Percentiles rank a stretch among this genome's conserved stretches.
These are phyloP conservation scores for Auricularia auricula-judae DNA, from an alignment of 768 basidiomycete species.

Conservation along the genomic window DNA sequence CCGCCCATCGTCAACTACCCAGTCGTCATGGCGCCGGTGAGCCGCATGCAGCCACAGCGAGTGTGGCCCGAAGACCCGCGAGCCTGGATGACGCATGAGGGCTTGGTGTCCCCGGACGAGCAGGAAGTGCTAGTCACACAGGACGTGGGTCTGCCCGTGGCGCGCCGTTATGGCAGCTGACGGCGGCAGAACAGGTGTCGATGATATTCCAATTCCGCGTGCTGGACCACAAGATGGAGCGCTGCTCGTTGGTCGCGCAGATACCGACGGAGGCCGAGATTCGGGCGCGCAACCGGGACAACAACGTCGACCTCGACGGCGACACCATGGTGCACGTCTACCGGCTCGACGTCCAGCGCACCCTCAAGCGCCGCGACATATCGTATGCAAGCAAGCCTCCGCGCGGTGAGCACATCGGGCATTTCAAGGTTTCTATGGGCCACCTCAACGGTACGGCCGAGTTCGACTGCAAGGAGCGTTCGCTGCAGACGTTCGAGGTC, in stretches of 20 bases:
- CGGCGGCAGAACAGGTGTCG: not conserved
- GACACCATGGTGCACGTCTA: not conserved
- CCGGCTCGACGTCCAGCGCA: not conserved
- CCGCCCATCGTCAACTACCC: not conserved
- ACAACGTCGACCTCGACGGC: not conserved
- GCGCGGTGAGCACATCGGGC: not conserved
- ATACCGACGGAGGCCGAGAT: not conserved
- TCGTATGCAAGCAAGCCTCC: not conserved
- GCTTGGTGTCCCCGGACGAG: not conserved
- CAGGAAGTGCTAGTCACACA: not conserved
- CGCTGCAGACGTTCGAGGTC: not conserved
- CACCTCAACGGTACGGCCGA: not conserved
- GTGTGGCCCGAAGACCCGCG: not conserved
- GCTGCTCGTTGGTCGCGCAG: not conserved
- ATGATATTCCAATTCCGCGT: not conserved
- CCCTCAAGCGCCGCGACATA: not conserved
- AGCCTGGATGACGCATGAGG: not conserved
- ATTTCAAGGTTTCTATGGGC: not conserved
- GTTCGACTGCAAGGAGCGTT: not conserved
- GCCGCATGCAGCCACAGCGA: not conserved
- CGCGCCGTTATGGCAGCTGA: not conserved
- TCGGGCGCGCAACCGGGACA: not conserved
- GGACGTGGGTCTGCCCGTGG: not conserved
- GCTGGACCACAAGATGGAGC: not conserved
- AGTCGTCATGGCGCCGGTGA: not conserved